These are phyloP conservation scores for Canavalia gladiata DNA, from an alignment of 306 rosid genomes.

Conservation along the genomic window DNA sequence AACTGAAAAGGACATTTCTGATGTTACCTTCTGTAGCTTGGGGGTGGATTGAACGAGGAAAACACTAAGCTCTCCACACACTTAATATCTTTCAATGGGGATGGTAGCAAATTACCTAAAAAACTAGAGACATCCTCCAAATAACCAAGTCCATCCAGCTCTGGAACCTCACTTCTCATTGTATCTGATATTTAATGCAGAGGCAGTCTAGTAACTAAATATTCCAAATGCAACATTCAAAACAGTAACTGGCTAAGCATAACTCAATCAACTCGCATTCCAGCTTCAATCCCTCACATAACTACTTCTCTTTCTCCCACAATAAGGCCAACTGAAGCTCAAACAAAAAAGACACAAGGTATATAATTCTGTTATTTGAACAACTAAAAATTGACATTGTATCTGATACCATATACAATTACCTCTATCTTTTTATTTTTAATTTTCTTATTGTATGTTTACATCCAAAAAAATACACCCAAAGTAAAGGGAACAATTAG, in stretches of 20 bases:
- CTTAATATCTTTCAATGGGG: slow-evolving; percentile 70
- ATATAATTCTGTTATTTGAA: too few species aligned
- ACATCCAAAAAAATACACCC: too few species aligned
- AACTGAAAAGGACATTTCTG: not conserved
- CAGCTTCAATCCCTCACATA: not conserved
- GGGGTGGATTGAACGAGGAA: slow-evolving; percentile 91
- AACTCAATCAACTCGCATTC: not conserved
- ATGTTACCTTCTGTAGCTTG: slow-evolving; percentile 83
- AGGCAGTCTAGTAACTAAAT: slow-evolving; percentile 34
- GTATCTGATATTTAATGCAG: slow-evolving; percentile 56
- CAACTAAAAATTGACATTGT: too few species aligned
- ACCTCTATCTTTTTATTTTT: too few species aligned
- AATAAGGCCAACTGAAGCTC: not conserved
- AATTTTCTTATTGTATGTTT: too few species aligned
- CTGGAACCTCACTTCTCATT: slow-evolving; percentile 65
- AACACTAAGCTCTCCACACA: slow-evolving; percentile 81
- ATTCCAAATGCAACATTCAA: slow-evolving; percentile 10
- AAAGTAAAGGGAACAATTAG: too few species aligned
- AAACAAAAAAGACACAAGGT: too few species aligned
- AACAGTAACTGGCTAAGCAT: slow-evolving; percentile 12
- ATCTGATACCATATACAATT: too few species aligned
- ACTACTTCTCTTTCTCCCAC: not conserved
- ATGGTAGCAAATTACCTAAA: slow-evolving; percentile 65
- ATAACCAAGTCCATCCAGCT: slow-evolving; percentile 75
- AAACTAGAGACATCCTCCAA: slow-evolving; percentile 84